Conservation (phyloP, 2,329 filamentous ascomycete species). For the Fusarium beomiforme region DNA sequence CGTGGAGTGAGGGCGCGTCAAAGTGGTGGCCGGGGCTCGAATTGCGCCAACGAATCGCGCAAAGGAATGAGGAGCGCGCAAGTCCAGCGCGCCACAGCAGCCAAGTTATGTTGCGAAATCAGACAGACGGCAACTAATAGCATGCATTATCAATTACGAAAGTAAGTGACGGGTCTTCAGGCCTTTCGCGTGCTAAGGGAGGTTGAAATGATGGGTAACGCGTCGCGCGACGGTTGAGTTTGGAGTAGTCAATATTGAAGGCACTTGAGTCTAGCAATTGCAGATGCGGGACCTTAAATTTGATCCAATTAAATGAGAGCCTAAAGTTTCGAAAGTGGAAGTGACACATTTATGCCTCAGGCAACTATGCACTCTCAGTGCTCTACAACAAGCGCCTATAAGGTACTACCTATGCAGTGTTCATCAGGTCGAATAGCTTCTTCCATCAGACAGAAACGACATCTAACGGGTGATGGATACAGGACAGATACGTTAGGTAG, state of each 20-base stretch:
- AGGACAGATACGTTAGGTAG: background rate
- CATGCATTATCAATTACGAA: conserved; percentile 18
- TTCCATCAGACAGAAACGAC: background rate
- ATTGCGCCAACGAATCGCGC: conserved; percentile 35
- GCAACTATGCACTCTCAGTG: background rate
- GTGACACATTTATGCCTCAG: background rate
- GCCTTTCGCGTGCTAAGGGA: conserved; percentile 26
- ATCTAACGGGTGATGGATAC: background rate
- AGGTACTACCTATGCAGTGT: background rate
- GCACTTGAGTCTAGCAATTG: background rate
- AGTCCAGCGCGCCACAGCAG: background rate
- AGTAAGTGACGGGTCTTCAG: conserved; percentile 5
- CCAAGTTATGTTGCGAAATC: conserved; percentile 13
- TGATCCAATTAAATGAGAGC: background rate
- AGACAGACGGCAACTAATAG: background rate
- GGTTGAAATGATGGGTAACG: conserved; percentile 36
- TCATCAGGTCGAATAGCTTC: background rate
- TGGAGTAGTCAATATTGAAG: conserved; percentile 13
- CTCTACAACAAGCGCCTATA: background rate
- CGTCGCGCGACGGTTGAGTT: conserved; percentile 38
- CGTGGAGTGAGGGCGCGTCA: conserved; percentile 35
- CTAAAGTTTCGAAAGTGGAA: background rate
- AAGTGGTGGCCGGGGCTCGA: conserved; percentile 28
- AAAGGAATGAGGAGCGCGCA: background rate
- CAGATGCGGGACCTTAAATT: conserved; percentile 2